Evolutionary conservation across 2,329 filamentous ascomycete genomes (phyloP).

Genomic region (Colletotrichum cereale): DNA sequence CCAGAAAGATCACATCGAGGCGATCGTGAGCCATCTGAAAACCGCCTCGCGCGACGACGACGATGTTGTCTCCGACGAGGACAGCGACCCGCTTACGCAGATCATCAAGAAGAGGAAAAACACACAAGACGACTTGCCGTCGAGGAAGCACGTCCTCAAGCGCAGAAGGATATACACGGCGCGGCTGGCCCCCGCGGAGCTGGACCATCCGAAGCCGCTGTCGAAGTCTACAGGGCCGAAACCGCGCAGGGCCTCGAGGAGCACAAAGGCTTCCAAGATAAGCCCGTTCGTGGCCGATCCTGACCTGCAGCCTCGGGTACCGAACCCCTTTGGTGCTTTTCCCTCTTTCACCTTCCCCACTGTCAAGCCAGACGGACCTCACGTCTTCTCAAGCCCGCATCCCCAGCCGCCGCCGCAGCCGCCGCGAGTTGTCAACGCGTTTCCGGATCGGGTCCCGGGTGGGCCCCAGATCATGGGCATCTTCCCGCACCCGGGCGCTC

Average conservation of each 20-base stretch:
- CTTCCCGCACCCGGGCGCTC: conserved; percentile 1
- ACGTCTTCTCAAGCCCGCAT: background rate
- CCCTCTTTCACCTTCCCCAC: background rate
- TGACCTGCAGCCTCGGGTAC: background rate
- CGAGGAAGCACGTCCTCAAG: background rate
- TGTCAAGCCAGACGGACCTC: background rate
- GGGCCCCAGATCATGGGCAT: background rate
- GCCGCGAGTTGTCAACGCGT: background rate
- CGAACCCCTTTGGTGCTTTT: background rate
- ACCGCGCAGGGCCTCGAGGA: background rate
- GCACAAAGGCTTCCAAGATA: background rate
- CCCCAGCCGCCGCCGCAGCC: background rate
- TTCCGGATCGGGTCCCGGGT: background rate
- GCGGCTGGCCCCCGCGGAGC: background rate
- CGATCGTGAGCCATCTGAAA: background rate
- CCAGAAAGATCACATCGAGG: background rate
- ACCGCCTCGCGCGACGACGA: background rate
- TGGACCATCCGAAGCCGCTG: background rate
- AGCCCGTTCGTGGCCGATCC: background rate
- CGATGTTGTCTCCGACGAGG: background rate
- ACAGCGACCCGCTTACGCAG: background rate
- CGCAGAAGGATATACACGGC: background rate
- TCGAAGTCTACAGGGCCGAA: background rate
- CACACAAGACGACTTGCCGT: background rate
- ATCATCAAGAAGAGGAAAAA: conserved; percentile 7